Evolutionary conservation across 768 basidiomycete species (phyloP).

Genomic region (Punctularia strigosozonata): DNA sequence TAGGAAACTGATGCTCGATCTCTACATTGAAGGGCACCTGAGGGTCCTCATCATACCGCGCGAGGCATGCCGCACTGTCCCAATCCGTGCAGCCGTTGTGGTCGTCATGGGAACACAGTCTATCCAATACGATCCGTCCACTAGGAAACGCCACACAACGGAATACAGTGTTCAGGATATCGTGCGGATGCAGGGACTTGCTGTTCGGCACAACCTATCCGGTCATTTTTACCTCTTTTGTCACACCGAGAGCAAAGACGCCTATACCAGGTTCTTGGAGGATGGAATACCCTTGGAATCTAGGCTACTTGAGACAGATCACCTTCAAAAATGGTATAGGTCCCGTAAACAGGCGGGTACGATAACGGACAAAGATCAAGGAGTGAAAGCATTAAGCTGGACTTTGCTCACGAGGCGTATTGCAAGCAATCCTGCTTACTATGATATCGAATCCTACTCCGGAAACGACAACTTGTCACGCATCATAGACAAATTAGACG

Average conservation of each 20-base stretch:
- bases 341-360: conserved; percentile 23
- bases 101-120: conserved; percentile 93
- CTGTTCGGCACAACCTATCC: conserved; percentile 40
- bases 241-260: conserved; percentile 75
- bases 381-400: conserved; percentile 68
- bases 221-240: conserved; percentile 83
- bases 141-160: too few species aligned
- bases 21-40: conserved; percentile 72
- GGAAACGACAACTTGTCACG: conserved; percentile 53
- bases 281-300: conserved; percentile 91
- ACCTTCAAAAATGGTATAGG: conserved; percentile 37
- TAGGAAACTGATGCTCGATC: conserved; percentile 59
- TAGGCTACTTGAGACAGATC: conserved; percentile 38
- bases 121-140: too few species aligned
- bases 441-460: conserved; percentile 39
- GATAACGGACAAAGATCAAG: conserved; percentile 46
- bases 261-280: conserved; percentile 71
- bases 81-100: conserved; percentile 70
- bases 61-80: conserved; percentile 84
- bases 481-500: conserved; percentile 47
- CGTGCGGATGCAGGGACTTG: conserved; percentile 85
- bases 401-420: conserved; percentile 70
- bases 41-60: conserved; percentile 74
- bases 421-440: conserved; percentile 75
- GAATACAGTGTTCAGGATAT: conserved; percentile 71